These are phyloP conservation scores for Candolleomyces eurysporus DNA, from an alignment of 768 basidiomycete species.

Conservation along the genomic window DNA sequence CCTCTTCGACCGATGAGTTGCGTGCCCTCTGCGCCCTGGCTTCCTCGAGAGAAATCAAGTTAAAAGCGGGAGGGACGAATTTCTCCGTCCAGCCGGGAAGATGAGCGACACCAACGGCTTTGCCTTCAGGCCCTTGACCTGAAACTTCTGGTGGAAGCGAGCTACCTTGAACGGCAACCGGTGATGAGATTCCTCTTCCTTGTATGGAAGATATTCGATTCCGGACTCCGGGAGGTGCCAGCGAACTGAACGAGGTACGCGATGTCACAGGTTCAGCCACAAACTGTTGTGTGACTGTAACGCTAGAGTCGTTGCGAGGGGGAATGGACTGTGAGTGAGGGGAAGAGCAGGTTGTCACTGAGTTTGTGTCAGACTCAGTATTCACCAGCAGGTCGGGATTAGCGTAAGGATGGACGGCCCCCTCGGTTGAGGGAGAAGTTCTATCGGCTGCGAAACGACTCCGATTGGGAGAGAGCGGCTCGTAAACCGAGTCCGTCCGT, in stretches of 20 bases:
- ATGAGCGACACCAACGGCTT: constrained; percentile 26
- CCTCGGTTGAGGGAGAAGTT: constrained; percentile 25
- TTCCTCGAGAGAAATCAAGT: constrained; percentile 75
- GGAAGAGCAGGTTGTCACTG: constrained; percentile 20
- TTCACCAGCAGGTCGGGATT: constrained; percentile 61
- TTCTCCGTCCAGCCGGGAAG: constrained; percentile 55
- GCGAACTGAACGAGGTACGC: constrained; percentile 1
- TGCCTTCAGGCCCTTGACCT: constrained; percentile 19
- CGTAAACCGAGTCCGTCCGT: constrained; percentile 9
- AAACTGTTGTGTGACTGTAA: constrained; percentile 48
- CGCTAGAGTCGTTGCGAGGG: constrained; percentile 47
- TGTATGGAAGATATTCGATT: constrained; percentile 35
- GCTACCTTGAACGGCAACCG: constrained; percentile 40
- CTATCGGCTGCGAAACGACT: constrained; percentile 13
- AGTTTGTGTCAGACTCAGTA: constrained; percentile 24
- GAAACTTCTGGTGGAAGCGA: constrained; percentile 22
- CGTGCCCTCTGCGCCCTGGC: constrained; percentile 71
- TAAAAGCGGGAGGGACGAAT: constrained; percentile 47
- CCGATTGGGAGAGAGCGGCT: constrained; percentile 1
- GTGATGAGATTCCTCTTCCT: constrained; percentile 56
- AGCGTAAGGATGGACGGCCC: constrained; percentile 69
- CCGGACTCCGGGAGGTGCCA: constrained; percentile 1
- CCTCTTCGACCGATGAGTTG: constrained; percentile 32
- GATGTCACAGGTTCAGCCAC: constrained; percentile 26
- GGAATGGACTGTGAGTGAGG: constrained; percentile 22